phyloP scores from a whole-genome alignment of 1,284 basidiomycete genomes.

The Moniliella sp. region DNA sequence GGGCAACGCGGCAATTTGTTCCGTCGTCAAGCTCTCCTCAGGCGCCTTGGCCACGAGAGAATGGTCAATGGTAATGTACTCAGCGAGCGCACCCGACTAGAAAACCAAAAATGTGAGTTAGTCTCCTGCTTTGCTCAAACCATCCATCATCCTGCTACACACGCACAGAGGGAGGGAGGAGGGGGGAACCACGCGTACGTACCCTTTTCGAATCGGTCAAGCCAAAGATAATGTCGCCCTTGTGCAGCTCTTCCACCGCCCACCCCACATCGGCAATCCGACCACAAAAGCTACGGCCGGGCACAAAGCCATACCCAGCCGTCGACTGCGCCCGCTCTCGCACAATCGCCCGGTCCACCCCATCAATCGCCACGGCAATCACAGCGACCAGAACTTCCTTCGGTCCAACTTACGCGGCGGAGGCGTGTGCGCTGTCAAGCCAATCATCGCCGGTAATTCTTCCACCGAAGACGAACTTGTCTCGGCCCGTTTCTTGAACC shows the following conservation, averaged over 20 bases:
- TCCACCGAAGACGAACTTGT: constrained; percentile 15
- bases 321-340: constrained; percentile 29
- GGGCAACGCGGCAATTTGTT: constrained; percentile 36
- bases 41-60: constrained; percentile 34
- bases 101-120: background rate
- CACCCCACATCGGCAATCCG: constrained; percentile 35
- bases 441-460: constrained; percentile 13
- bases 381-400: constrained; percentile 35
- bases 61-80: constrained; percentile 33
- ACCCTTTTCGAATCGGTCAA: constrained; percentile 25
- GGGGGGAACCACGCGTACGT: constrained; percentile 2
- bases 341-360: constrained; percentile 26
- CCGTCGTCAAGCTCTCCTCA: constrained; percentile 27
- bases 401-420: constrained; percentile 32
- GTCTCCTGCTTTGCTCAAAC: background rate
- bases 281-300: constrained; percentile 35
- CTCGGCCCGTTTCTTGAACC: background rate
- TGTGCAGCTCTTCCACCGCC: constrained; percentile 30
- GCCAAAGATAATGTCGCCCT: constrained; percentile 36
- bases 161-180: background rate
- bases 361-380: constrained; percentile 35
- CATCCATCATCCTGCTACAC: background rate
- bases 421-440: constrained; percentile 22
- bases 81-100: constrained; percentile 35
- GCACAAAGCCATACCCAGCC: constrained; percentile 32